phyloP scores from a whole-genome alignment of 139 green algal species.

The Raphidocelis subcapitata region DNA sequence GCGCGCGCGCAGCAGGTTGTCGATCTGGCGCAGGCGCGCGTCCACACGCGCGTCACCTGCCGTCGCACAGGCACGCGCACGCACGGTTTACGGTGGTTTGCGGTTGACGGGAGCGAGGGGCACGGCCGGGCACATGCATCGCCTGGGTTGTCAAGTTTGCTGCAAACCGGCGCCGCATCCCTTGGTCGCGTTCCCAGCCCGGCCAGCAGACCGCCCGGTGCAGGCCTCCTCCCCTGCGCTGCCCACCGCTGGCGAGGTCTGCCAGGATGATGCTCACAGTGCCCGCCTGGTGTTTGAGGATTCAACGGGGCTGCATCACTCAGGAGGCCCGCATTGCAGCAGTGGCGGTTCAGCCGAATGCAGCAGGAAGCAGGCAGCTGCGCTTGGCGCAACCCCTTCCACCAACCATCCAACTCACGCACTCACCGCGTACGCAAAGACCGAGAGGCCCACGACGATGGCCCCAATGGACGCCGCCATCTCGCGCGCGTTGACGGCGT shows the following conservation, averaged over 20 bases:
- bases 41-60: constrained; percentile 2
- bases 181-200: neutral
- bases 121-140: neutral
- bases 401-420: too few species aligned
- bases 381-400: neutral
- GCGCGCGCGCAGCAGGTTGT: constrained; percentile 13
- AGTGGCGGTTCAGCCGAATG: too few species aligned
- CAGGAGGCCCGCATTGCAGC: too few species aligned
- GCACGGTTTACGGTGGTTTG: neutral
- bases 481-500: neutral
- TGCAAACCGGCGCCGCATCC: neutral
- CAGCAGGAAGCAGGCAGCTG: neutral
- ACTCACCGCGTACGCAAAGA: constrained; percentile 34
- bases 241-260: too few species aligned
- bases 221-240: neutral
- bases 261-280: too few species aligned
- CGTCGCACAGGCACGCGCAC: too few species aligned
- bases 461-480: constrained; percentile 13
- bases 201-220: neutral
- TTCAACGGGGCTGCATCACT: too few species aligned
- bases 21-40: constrained; percentile 8
- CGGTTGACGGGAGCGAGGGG: neutral
- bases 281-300: too few species aligned
- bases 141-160: neutral
- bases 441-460: constrained; percentile 34